A percentile compares a stretch with the other conserved stretches of the same genome.
phyloP scores from a whole-genome alignment of 371 early-diverging fungal species.

The Blastocladiella emersonii region DNA sequence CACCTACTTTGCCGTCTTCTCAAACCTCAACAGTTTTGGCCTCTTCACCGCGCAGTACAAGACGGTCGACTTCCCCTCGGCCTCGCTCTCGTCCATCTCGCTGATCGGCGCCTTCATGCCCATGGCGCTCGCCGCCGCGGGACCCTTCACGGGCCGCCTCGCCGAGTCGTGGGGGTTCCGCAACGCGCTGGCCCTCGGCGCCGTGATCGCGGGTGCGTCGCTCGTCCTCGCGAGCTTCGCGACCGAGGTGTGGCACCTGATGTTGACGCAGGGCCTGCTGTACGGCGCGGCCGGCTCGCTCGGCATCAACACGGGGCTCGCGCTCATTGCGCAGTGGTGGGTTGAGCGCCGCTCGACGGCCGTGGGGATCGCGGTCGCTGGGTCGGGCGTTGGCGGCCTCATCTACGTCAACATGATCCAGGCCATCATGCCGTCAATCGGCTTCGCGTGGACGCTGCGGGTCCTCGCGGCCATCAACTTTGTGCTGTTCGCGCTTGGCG shows the following conservation, averaged over 20 bases:
- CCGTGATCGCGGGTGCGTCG: slow-evolving; percentile 28
- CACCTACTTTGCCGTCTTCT: slow-evolving; percentile 36
- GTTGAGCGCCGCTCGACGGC: slow-evolving; percentile 42
- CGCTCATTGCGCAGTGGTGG: slow-evolving; percentile 53
- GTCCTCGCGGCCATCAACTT: no score
- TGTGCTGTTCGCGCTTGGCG: no score
- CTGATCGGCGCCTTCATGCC: slow-evolving; percentile 34
- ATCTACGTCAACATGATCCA: not conserved
- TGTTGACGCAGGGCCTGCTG: slow-evolving; percentile 51
- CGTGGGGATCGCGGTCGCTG: slow-evolving; percentile 52
- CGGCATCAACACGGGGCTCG: slow-evolving; percentile 28
- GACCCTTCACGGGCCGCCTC: slow-evolving; percentile 22
- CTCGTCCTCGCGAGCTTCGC: slow-evolving; percentile 9
- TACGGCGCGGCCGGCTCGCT: slow-evolving; percentile 37
- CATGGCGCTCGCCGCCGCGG: no score
- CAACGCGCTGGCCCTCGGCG: slow-evolving; percentile 19
- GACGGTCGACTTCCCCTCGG: slow-evolving; percentile 16
- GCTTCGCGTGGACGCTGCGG: not conserved
- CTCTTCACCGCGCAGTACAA: slow-evolving; percentile 29
- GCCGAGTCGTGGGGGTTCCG: slow-evolving; percentile 26
- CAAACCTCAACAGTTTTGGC: slow-evolving; percentile 29
- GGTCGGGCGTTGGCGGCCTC: slow-evolving; percentile 12
- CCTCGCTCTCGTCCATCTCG: slow-evolving; percentile 21
- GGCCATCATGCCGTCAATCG: not conserved
- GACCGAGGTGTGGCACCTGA: slow-evolving; percentile 40